These are phyloP conservation scores for Didymella sp. DNA, from an alignment of 2,329 filamentous ascomycete species.

Conservation along the genomic window DNA sequence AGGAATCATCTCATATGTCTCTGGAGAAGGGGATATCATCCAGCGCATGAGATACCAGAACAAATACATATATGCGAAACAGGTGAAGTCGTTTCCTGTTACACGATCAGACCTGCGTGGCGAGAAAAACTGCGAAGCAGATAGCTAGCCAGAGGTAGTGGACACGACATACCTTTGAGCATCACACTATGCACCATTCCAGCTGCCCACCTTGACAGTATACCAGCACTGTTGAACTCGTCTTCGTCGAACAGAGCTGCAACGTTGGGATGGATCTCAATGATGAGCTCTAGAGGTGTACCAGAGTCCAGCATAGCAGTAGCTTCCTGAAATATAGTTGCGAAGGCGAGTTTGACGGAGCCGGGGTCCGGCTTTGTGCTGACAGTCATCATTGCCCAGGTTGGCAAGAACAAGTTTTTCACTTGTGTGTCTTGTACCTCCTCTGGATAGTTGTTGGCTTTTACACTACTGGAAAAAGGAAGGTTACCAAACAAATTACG, in stretches of 20 bases:
- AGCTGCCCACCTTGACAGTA: slow-evolving; percentile 32
- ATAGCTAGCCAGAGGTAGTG: not conserved
- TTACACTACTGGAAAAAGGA: slow-evolving; percentile 23
- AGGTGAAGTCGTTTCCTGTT: slow-evolving; percentile 34
- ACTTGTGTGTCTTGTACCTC: slow-evolving; percentile 21
- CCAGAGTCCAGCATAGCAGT: slow-evolving; percentile 23
- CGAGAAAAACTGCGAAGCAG: too few relatives aligned
- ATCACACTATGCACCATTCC: slow-evolving; percentile 32
- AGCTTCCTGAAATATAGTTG: slow-evolving; percentile 23
- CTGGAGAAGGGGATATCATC: slow-evolving; percentile 35
- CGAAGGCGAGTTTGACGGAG: slow-evolving; percentile 21
- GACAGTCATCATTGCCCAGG: slow-evolving; percentile 36
- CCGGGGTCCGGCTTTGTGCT: slow-evolving; percentile 32
- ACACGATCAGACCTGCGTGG: not conserved
- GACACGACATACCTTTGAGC: slow-evolving; percentile 23
- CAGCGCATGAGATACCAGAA: slow-evolving; percentile 36
- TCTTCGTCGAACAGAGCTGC: slow-evolving; percentile 32
- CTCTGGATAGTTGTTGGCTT: slow-evolving; percentile 19
- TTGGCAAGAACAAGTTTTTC: slow-evolving; percentile 31
- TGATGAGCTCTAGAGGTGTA: slow-evolving; percentile 16
- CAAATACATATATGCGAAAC: slow-evolving; percentile 33
- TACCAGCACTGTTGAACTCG: slow-evolving; percentile 26
- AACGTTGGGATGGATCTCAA: slow-evolving; percentile 33
- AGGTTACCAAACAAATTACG: slow-evolving; percentile 29
- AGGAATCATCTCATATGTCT: slow-evolving; percentile 33